Base-by-base conservation (phyloP, 371 early-diverging fungal species). In the Mucor sp. region DNA sequence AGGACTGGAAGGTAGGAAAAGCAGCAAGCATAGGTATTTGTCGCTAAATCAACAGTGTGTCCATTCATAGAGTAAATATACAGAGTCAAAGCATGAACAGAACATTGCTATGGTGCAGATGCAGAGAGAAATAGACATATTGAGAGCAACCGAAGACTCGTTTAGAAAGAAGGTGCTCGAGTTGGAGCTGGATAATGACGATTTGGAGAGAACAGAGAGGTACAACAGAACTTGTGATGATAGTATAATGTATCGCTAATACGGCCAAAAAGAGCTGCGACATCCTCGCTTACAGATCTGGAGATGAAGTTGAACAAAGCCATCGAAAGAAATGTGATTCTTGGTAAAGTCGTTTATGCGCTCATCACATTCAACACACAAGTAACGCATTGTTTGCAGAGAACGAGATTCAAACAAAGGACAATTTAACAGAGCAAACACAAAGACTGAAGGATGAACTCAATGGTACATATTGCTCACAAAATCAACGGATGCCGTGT, bases 391-490 rank as follows among this genome's bases (percentile, higher is more conserved):
- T 27, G 28, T 53, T 6, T 63, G 25, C 66, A 62, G 85, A 88
- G 66, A 81, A 85, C 58, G 94, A 93, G 69, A 86, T 89, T 23
- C 80, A 87, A 58, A 70, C 84, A 27, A 92, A 92, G 76, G 87
- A 88, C 69, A 74, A 85, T 33, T 72, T 93, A 37, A 84, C 81
- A 8, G 92, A 89, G 37, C 90, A 93, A 74, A 87, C 89, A 14
- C 94, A 93, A 72, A 77, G 93, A 71, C 76, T 93, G n/a, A 91
- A 87, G 71, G 94, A 93, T 48, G 93, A 93, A 72, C 76, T 93
- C 15, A 79, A 85, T 71, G 89, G 87, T 87, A 74, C 67, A 57
- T 21, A 19, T 6, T 43, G 15, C 56, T 1, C 25, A 53, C 8
- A 28, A 30, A 30, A 15, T 2, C 28, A 50, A 17, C 43, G 3